These are phyloP conservation scores for Setaria viridis DNA, from an alignment of 202 grass and related monocot genomes.

Conservation along the genomic window DNA sequence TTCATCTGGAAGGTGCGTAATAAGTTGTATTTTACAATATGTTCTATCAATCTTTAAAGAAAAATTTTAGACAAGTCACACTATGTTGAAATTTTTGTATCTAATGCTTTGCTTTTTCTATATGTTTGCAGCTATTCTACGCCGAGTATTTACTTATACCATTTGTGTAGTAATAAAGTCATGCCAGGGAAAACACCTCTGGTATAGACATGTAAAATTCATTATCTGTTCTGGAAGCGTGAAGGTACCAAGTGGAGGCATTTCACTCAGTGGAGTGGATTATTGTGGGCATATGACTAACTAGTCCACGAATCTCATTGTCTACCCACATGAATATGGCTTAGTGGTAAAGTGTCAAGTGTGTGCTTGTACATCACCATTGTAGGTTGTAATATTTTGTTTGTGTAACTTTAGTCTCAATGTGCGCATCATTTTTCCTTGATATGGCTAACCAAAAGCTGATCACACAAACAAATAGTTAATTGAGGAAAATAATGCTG, in stretches of 20 bases:
- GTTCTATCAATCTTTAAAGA: neutral
- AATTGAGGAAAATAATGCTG: neutral
- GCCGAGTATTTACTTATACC: conserved; percentile 89
- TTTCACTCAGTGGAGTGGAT: neutral
- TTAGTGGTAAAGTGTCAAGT: neutral
- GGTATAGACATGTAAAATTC: conserved; percentile 13
- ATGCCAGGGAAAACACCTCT: conserved; percentile 1
- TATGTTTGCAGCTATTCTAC: conserved; percentile 73
- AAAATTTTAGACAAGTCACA: neutral
- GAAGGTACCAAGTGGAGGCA: neutral
- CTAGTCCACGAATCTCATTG: neutral
- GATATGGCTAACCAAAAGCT: neutral
- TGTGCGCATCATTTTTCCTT: neutral
- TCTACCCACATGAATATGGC: neutral
- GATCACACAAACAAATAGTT: neutral
- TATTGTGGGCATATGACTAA: neutral
- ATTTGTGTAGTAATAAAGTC: conserved; percentile 57
- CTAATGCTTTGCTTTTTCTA: conserved; percentile 24
- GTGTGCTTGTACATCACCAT: neutral
- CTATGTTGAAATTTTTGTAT: neutral
- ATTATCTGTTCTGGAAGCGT: neutral
- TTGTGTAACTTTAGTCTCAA: neutral
- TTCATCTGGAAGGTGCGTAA: conserved; percentile 91
- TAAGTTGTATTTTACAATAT: neutral
- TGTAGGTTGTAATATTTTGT: neutral